A percentile compares a stretch with the other conserved stretches of the same genome.
Conservation (phyloP, 306 rosid genomes). For the Medicago lupulina region DNA sequence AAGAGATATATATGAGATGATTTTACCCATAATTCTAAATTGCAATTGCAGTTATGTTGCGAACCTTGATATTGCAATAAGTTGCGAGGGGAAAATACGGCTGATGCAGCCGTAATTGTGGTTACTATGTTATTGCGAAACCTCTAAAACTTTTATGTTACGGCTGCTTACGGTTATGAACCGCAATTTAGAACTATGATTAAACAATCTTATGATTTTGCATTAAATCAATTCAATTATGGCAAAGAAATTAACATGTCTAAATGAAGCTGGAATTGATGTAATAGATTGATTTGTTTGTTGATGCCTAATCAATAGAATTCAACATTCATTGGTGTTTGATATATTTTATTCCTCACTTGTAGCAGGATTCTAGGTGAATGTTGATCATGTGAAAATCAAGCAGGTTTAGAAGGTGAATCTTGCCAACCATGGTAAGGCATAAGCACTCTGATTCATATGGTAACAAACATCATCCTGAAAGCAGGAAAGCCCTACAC, state of each 20-base stretch:
- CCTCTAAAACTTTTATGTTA: too few relatives aligned
- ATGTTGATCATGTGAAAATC: not conserved
- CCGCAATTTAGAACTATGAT: not conserved
- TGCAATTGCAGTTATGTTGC: too few relatives aligned
- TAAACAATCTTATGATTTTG: too few relatives aligned
- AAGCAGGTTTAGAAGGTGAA: slow-evolving; percentile 26
- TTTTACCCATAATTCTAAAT: too few relatives aligned
- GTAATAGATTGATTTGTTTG: not conserved
- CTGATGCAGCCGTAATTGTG: too few relatives aligned
- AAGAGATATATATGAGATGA: too few relatives aligned
- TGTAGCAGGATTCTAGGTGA: slow-evolving; percentile 40
- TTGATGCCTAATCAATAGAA: slow-evolving; percentile 2
- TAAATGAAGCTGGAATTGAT: not conserved
- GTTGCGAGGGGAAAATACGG: too few relatives aligned
- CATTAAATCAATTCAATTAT: too few relatives aligned
- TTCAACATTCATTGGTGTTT: not conserved
- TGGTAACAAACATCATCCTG: slow-evolving; percentile 37
- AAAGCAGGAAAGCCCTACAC: slow-evolving; percentile 47
- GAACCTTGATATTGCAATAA: too few relatives aligned
- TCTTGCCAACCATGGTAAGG: slow-evolving; percentile 49
- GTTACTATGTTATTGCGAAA: too few relatives aligned
- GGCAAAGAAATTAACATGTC: not conserved
- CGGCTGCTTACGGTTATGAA: too few relatives aligned
- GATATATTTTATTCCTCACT: slow-evolving; percentile 18
- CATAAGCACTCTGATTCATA: slow-evolving; percentile 10